These are phyloP conservation scores for Alternaria sp. DNA, from an alignment of 2,329 filamentous ascomycete species.

Conservation along the genomic window DNA sequence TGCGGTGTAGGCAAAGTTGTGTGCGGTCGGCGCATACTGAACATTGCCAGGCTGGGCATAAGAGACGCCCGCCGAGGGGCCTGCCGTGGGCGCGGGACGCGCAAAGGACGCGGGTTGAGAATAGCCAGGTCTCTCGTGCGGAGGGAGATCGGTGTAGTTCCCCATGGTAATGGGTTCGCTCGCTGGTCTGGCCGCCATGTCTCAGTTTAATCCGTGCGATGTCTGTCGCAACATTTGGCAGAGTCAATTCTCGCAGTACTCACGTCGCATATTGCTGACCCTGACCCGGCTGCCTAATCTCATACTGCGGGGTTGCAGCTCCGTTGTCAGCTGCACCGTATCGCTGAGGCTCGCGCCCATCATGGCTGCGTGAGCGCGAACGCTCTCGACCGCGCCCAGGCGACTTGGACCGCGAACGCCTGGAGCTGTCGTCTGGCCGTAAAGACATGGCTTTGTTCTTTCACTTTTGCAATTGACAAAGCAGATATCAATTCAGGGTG, in stretches of 20 bases:
- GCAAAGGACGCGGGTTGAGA: conserved; percentile 16
- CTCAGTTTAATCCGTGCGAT: conserved; percentile 32
- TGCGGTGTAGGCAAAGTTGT: conserved; percentile 40
- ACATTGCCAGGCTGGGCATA: conserved; percentile 37
- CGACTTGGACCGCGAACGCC: conserved; percentile 55
- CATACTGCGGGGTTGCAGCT: conserved; percentile 49
- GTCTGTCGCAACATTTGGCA: conserved; percentile 4
- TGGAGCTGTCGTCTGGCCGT: conserved; percentile 52
- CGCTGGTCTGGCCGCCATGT: conserved; percentile 43
- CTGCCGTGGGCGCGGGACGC: conserved; percentile 21
- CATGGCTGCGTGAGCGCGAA: conserved; percentile 52
- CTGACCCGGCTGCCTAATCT: conserved; percentile 50
- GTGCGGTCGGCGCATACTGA: conserved; percentile 43
- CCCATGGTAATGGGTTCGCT: conserved; percentile 54
- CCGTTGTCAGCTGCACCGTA: conserved; percentile 38
- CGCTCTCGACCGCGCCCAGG: conserved; percentile 47
- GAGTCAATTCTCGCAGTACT: conserved; percentile 27
- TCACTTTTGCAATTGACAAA: background rate
- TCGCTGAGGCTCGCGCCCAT: conserved; percentile 48
- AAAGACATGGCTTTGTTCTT: conserved; percentile 47
- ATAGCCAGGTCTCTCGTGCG: conserved; percentile 54
- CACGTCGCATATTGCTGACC: conserved; percentile 45
- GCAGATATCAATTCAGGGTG: conserved; percentile 5
- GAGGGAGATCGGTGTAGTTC: conserved; percentile 55
- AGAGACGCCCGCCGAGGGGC: conserved; percentile 25